phyloP scores from a whole-genome alignment of 2,329 filamentous ascomycete genomes.

The Geosmithia putterillii region DNA sequence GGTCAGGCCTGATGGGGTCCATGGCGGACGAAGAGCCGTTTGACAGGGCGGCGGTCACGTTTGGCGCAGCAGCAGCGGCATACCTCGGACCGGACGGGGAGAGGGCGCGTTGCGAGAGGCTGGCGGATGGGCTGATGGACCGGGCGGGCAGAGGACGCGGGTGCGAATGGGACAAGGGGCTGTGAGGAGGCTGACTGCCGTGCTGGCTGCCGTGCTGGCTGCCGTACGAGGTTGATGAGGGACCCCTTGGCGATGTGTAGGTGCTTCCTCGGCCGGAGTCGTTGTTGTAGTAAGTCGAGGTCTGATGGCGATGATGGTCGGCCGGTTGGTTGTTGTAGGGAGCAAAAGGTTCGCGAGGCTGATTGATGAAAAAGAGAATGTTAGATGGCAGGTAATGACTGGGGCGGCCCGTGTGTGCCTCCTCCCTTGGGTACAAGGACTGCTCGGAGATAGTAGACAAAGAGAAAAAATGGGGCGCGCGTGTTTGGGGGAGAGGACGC shows the following conservation, averaged over 20 bases:
- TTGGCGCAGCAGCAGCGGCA: slow-evolving; percentile 23
- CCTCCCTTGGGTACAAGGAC: too few relatives aligned
- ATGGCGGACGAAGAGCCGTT: slow-evolving; percentile 27
- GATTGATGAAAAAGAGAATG: slow-evolving; percentile 4
- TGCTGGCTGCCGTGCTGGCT: too few relatives aligned
- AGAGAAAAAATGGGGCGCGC: background rate
- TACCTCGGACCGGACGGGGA: slow-evolving; percentile 37
- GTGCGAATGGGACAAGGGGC: slow-evolving; percentile 37
- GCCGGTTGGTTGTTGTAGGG: slow-evolving; percentile 1
- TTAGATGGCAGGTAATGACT: background rate
- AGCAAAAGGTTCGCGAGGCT: slow-evolving; percentile 4
- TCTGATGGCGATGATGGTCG: slow-evolving; percentile 3
- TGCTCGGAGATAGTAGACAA: background rate
- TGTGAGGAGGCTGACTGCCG: slow-evolving; percentile 32
- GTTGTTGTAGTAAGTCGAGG: slow-evolving; percentile 34
- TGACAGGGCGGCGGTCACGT: slow-evolving; percentile 22
- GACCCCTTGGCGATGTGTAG: background rate
- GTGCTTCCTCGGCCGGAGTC: slow-evolving; percentile 5
- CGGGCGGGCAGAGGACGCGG: slow-evolving; percentile 14
- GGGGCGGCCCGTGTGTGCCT: background rate
- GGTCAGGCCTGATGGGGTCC: slow-evolving; percentile 23
- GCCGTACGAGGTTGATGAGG: background rate
- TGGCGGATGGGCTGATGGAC: slow-evolving; percentile 29
- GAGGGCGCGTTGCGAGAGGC: slow-evolving; percentile 23
- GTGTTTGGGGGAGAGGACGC: background rate